These are phyloP conservation scores for Exophiala sideris DNA, from an alignment of 2,329 filamentous ascomycete species.

Conservation along the genomic window DNA sequence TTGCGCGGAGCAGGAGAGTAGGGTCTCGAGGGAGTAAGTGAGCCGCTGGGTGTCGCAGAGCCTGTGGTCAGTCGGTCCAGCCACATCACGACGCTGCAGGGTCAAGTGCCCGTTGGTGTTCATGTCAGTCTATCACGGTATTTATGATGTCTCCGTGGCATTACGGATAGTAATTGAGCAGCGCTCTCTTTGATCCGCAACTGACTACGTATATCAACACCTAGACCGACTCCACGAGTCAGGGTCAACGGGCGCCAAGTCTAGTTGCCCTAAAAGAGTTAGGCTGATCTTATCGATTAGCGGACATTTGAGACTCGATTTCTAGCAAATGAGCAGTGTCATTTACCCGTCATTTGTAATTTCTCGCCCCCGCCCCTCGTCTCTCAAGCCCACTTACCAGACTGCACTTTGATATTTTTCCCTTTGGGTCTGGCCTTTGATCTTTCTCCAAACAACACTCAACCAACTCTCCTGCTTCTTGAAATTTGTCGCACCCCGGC, in stretches of 20 bases:
- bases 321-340: neutral
- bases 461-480: conserved; percentile 27
- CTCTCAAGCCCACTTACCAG: conserved; percentile 2
- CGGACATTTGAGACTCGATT: neutral
- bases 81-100: conserved; percentile 62
- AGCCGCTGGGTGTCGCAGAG: conserved; percentile 63
- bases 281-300: conserved; percentile 3
- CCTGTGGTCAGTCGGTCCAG: conserved; percentile 74
- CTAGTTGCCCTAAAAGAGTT: neutral
- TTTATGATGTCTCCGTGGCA: too few species aligned
- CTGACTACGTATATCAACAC: too few species aligned
- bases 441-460: conserved; percentile 15
- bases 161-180: too few species aligned
- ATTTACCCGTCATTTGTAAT: neutral
- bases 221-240: neutral
- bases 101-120: too few species aligned
- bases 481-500: conserved; percentile 16
- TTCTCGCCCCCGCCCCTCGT: neutral
- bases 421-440: conserved; percentile 16
- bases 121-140: too few species aligned
- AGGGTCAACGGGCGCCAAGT: neutral
- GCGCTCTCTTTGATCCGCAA: too few species aligned
- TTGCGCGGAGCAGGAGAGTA: conserved; percentile 70
- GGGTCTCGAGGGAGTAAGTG: conserved; percentile 63
- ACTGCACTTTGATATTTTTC: conserved; percentile 18